A percentile compares a stretch with the other conserved stretches of the same genome.
phyloP scores from a whole-genome alignment of 768 basidiomycete species.

The Mycena floridula region DNA sequence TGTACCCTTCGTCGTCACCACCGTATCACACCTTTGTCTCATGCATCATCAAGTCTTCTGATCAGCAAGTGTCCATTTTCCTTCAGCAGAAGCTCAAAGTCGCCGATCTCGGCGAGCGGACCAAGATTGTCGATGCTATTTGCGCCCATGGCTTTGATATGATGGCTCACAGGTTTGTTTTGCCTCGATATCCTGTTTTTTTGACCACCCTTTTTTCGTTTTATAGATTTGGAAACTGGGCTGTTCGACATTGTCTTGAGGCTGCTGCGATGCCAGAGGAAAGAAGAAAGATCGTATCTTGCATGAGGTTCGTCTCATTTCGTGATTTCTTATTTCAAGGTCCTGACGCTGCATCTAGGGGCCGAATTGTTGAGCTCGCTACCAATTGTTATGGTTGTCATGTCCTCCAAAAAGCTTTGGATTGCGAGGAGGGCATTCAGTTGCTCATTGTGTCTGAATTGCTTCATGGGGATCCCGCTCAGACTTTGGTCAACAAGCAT shows the following conservation, averaged over 20 bases:
- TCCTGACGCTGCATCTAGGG: slow-evolving; percentile 33
- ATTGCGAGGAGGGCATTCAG: slow-evolving; percentile 84
- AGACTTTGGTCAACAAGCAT: slow-evolving; percentile 86
- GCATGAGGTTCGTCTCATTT: slow-evolving; percentile 60
- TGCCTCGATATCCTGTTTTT: slow-evolving; percentile 61
- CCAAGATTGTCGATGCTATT: slow-evolving; percentile 84
- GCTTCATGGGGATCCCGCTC: slow-evolving; percentile 76
- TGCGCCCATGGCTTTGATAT: slow-evolving; percentile 81
- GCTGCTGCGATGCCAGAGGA: slow-evolving; percentile 72
- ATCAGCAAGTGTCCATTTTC: slow-evolving; percentile 88
- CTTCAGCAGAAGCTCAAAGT: slow-evolving; percentile 88
- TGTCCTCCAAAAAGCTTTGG: slow-evolving; percentile 80
- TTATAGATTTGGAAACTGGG: slow-evolving; percentile 85
- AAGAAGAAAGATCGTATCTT: slow-evolving; percentile 71
- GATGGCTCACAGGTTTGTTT: slow-evolving; percentile 91
- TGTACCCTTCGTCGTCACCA: slow-evolving; percentile 81
- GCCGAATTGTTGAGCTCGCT: slow-evolving; percentile 79
- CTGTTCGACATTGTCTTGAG: slow-evolving; percentile 82
- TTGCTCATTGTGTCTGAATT: slow-evolving; percentile 81
- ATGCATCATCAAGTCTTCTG: slow-evolving; percentile 84
- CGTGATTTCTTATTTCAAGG: slow-evolving; percentile 2
- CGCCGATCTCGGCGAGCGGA: slow-evolving; percentile 69
- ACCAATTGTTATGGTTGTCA: slow-evolving; percentile 90
- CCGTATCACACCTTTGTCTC: slow-evolving; percentile 78
- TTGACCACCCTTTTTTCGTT: slow-evolving; percentile 4